Evolutionary conservation across 345 rosid genomes (phyloP), one percentile per base, ranked within the genome.

Genomic region (Eucalyptus cladocalyx): DNA sequence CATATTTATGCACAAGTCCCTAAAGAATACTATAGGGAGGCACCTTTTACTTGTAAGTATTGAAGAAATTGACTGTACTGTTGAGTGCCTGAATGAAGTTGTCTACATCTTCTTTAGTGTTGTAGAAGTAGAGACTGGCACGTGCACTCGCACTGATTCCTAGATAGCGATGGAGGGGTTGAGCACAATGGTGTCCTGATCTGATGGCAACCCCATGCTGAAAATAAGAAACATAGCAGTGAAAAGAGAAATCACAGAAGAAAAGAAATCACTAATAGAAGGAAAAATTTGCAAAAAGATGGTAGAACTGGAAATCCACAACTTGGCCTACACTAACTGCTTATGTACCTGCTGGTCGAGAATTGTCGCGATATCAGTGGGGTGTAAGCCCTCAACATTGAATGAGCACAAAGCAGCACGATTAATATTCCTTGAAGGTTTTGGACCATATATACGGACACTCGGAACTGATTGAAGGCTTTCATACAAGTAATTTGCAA

Each of bases 171-270:
- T 97, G 99, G 65, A 97, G 98, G 72, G 99, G 99, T 91, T 97
- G 99, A 4, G 99, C 97, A 30, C 99, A 97, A 90, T 97, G 99
- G 92, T 97, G 99, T 89, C 99, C 99, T 26, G 99, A 95, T 94
- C 99, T 94, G 91, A 97, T 94, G 11, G 99, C 99, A 90, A 97
- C 98, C 43, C 99, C 99, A 88, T 97, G 98, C 99, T 97, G 99
- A 86, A 87, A 91, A 87, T 34, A 83, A 87, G 16, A 69, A 45
- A 88, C 34, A 53, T 26, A 89, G 43, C 12, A 34, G 28, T 58
- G 80, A 56, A 67, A n/a, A 50, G 58, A 48, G 54, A 48, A 6
- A 54, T 86, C 56, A 47, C 34, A 86, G 87, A 17, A 69, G 37
- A 11, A 86, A 47, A 15, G 56, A 47, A 32, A 45, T 85, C 51